A percentile compares a stretch with the other conserved stretches of the same genome.
phyloP scores from a whole-genome alignment of 1,284 basidiomycete species.

The Paramarasmius palmivorus region DNA sequence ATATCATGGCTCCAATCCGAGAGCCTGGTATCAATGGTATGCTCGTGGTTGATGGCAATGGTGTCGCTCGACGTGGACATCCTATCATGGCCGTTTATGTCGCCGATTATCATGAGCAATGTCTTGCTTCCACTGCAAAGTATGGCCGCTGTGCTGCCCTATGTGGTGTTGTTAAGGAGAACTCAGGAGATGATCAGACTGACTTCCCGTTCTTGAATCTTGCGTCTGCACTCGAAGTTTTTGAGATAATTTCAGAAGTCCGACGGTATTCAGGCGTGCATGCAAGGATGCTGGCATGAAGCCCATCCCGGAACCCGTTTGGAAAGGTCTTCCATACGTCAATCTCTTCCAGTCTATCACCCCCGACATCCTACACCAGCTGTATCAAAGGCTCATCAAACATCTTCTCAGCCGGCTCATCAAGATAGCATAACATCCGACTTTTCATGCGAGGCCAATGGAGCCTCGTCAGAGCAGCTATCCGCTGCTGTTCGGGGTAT shows the following conservation, averaged over 20 bases:
- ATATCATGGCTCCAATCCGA: constrained; percentile 25
- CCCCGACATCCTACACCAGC: not conserved
- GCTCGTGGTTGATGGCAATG: constrained; percentile 20
- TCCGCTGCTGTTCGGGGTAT: not conserved
- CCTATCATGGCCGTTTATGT: constrained; percentile 21
- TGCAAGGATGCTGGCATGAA: not conserved
- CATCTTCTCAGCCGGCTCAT: not conserved
- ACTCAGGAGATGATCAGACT: not conserved
- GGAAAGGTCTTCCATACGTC: not conserved
- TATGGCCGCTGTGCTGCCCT: not conserved
- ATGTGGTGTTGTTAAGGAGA: not conserved
- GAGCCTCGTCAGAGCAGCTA: not conserved
- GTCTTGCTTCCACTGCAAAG: not conserved
- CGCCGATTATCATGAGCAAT: constrained; percentile 13
- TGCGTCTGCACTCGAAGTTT: not conserved
- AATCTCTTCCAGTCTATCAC: not conserved
- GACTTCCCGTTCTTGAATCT: not conserved
- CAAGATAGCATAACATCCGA: not conserved
- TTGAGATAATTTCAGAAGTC: not conserved
- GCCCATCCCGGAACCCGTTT: not conserved
- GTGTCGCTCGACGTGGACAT: constrained; percentile 18
- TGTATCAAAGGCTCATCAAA: not conserved
- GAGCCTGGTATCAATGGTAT: constrained; percentile 23
- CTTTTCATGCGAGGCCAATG: not conserved
- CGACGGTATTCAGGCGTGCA: not conserved